phyloP scores from a whole-genome alignment of 148 eudicot genomes.

The Persicaria maculosa region DNA sequence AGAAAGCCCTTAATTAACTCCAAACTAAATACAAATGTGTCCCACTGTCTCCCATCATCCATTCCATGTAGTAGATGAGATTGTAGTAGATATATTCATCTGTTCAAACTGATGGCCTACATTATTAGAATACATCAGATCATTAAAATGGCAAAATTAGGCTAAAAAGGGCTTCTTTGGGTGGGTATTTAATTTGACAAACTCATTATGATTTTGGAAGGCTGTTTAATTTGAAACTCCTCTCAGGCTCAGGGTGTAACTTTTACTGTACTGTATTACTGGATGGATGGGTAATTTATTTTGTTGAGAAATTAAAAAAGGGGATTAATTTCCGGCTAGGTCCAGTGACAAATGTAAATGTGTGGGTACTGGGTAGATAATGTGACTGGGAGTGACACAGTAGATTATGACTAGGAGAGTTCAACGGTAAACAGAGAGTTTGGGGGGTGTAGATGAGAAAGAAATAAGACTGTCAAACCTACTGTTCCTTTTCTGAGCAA shows the following conservation, averaged over 20 bases:
- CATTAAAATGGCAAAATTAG: neutral
- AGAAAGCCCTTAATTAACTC: neutral
- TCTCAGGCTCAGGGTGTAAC: no score
- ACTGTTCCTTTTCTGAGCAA: neutral
- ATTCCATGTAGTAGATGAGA: neutral
- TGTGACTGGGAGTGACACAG: neutral
- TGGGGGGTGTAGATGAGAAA: neutral
- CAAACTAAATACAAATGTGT: neutral
- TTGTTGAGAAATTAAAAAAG: no score
- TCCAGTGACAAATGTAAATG: neutral
- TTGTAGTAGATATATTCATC: neutral
- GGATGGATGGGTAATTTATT: no score
- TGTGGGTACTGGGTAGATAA: neutral
- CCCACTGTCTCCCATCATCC: neutral
- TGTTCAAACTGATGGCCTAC: neutral
- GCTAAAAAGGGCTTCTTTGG: neutral
- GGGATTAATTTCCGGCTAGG: neutral
- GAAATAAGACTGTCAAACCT: neutral
- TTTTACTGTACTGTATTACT: no score
- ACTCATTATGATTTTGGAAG: neutral
- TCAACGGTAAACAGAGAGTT: constrained; percentile 10
- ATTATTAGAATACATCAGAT: neutral
- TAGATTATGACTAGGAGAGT: neutral
- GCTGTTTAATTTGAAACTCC: no score
- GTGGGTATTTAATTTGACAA: neutral